These are phyloP conservation scores for Abrus precatorius DNA, from an alignment of 306 rosid species.

Conservation along the genomic window DNA sequence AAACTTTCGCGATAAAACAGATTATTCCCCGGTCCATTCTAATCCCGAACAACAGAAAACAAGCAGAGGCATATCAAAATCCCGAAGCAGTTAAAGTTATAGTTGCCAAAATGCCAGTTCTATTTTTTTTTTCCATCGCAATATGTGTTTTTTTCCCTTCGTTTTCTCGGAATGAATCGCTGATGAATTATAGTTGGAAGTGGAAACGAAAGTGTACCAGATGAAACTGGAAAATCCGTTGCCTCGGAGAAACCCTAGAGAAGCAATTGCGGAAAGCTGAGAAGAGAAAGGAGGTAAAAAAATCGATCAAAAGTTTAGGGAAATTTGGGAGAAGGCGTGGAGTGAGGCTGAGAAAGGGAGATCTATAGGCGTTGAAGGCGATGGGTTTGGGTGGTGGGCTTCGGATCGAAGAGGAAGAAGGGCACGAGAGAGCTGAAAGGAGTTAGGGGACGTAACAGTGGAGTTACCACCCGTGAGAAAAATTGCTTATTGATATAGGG, in stretches of 20 bases:
- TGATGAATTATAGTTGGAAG: constrained; percentile 18
- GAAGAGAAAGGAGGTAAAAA: neutral
- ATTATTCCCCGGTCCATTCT: neutral
- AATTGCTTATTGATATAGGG: constrained; percentile 37
- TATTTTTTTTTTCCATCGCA: neutral
- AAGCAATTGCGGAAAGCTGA: constrained; percentile 34
- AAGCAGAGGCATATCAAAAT: neutral
- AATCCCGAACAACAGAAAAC: neutral
- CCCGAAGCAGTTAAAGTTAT: constrained; percentile 35
- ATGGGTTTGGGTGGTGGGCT: constrained; percentile 38
- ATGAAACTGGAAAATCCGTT: constrained; percentile 38
- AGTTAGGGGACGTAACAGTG: constrained; percentile 33
- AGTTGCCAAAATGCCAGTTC: constrained; percentile 35
- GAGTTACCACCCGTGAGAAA: constrained; percentile 36
- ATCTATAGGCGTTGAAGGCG: constrained; percentile 52
- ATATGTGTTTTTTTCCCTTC: neutral
- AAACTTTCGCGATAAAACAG: constrained; percentile 12
- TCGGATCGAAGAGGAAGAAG: constrained; percentile 59
- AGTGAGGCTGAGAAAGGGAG: constrained; percentile 44
- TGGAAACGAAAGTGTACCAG: constrained; percentile 15
- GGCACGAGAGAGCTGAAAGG: constrained; percentile 31
- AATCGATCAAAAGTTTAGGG: constrained; percentile 30
- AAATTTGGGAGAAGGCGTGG: constrained; percentile 43
- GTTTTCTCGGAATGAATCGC: constrained; percentile 44
- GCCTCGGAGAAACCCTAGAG: constrained; percentile 74